Base-by-base conservation (phyloP, 192 early-diverging fungal species). In the Tieghemiomyces parasiticus region DNA sequence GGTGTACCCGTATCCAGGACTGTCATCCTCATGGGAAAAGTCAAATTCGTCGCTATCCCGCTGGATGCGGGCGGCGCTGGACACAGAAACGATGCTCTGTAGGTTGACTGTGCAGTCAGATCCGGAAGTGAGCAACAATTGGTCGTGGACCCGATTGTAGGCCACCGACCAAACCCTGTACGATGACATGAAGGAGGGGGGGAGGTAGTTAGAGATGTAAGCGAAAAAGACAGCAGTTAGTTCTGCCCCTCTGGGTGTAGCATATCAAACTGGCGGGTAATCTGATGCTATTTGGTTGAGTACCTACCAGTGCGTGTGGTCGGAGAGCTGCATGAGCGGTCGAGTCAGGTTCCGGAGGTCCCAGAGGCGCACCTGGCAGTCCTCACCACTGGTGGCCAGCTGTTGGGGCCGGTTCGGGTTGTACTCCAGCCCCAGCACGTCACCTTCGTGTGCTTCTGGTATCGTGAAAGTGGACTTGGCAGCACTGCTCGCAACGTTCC, bases 71-170 rank as follows among this genome's bases (percentile, higher is more conserved):
- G 12, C 35, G 45, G 30, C 29, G 51, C 68, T 34, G 45, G 91
- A 93, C 4, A 90, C 81, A 0, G 88, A 91, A 9, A 93, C 83
- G 0, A 83, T 77, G 63, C 83, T 90, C 42, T 95, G 81, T 26
- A 97, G 69, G 61, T 90, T 90, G 3, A 97, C 94, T 53, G 79
- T 72, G 51, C 85, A 89, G 64, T 97, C 94, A 0, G 86, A 87
- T 47, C 90, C 76, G 0, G 89, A 85, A 0, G 88, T 80, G 31
- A 97, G 74, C 22, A 97, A 67, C 19, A 97, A 69, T 71, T 97
- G 94, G 69, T 97, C 94, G 65, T 97, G 90, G 65, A 82, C 86
- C 35, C 76, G 75, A 71, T 97, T 97, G 69, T 84, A 95, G 9
- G 74, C 76, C 13, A 94, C 83, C 4, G 75, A 73, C 81, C 84